phyloP scores from a whole-genome alignment of 768 basidiomycete species.

The Boletus rubropictus region DNA sequence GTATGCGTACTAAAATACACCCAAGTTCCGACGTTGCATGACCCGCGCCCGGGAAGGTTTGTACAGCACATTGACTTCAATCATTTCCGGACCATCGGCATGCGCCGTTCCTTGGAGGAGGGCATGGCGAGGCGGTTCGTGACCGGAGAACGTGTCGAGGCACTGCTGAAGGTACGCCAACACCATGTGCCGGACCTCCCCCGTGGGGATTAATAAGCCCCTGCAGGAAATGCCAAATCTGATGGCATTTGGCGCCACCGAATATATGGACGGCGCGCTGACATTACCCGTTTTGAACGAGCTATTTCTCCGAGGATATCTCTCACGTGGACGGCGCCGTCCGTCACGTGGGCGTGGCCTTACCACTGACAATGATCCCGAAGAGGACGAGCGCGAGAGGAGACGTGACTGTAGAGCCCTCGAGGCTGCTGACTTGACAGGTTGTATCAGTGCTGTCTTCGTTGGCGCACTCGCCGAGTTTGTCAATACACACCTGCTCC shows the following conservation, averaged over 20 bases:
- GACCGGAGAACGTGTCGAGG: constrained; percentile 78
- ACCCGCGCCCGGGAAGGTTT: constrained; percentile 72
- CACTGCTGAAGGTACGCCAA: constrained; percentile 62
- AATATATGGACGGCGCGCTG: constrained; percentile 96
- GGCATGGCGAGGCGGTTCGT: constrained; percentile 88
- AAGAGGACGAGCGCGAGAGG: constrained; percentile 74
- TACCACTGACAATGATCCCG: constrained; percentile 49
- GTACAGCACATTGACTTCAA: constrained; percentile 90
- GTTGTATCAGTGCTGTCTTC: constrained; percentile 90
- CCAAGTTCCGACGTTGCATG: constrained; percentile 61
- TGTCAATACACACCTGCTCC: constrained; percentile 56
- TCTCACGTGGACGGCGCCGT: constrained; percentile 63
- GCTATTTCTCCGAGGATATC: constrained; percentile 78
- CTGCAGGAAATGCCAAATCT: constrained; percentile 84
- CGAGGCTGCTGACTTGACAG: constrained; percentile 88
- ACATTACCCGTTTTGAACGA: constrained; percentile 82
- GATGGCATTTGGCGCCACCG: constrained; percentile 86
- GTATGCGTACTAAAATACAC: constrained; percentile 2
- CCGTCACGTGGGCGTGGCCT: constrained; percentile 59
- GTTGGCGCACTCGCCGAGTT: constrained; percentile 82
- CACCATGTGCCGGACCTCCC: constrained; percentile 2
- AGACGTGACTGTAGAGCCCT: constrained; percentile 70
- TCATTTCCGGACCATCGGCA: constrained; percentile 95
- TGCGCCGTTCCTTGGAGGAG: constrained; percentile 88
- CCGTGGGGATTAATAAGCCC: constrained; percentile 1